A percentile compares a stretch with the other conserved stretches of the same genome.
Conservation (phyloP, 108 stramenopile species). For the Nitzschia putrida region DNA sequence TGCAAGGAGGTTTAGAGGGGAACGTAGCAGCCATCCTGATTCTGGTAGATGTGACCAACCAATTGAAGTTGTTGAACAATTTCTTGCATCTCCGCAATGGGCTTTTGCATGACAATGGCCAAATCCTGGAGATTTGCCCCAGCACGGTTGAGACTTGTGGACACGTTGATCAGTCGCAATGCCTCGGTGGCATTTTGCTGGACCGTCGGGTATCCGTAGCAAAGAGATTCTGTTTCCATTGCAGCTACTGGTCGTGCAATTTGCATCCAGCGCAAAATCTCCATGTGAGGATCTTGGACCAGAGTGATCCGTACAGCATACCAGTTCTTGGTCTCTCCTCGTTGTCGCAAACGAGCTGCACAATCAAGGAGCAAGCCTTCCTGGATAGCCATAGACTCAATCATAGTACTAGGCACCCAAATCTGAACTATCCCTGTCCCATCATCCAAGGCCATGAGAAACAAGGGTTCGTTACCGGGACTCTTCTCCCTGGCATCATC, state of each 20-base stretch:
- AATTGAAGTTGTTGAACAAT: conserved; percentile 32
- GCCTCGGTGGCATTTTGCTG: conserved; percentile 20
- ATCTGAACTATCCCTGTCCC: conserved; percentile 7
- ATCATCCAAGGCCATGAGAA: conserved; percentile 10
- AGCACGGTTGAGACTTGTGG: not conserved
- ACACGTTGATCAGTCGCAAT: conserved; percentile 20
- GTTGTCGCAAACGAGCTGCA: conserved; percentile 21
- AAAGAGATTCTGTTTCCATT: not conserved
- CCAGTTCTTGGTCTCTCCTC: conserved; percentile 8
- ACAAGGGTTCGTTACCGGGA: not conserved
- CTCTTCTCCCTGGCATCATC: not conserved
- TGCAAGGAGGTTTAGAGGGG: conserved; percentile 24
- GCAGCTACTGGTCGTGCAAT: conserved; percentile 8
- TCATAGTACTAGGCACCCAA: conserved; percentile 8
- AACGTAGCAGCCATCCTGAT: conserved; percentile 29
- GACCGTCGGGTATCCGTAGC: conserved; percentile 25
- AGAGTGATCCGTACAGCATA: conserved; percentile 10
- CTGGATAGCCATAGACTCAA: not conserved
- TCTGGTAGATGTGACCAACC: conserved; percentile 37
- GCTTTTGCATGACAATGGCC: conserved; percentile 28
- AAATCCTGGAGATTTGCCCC: conserved; percentile 34
- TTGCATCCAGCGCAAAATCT: conserved; percentile 34
- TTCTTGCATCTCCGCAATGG: conserved; percentile 17
- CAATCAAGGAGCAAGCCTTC: conserved; percentile 24
- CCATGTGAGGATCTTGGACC: conserved; percentile 15